Evolutionary conservation across 2,329 filamentous ascomycete genomes (phyloP).

Genomic region (Ascochyta clinopodiicola): DNA sequence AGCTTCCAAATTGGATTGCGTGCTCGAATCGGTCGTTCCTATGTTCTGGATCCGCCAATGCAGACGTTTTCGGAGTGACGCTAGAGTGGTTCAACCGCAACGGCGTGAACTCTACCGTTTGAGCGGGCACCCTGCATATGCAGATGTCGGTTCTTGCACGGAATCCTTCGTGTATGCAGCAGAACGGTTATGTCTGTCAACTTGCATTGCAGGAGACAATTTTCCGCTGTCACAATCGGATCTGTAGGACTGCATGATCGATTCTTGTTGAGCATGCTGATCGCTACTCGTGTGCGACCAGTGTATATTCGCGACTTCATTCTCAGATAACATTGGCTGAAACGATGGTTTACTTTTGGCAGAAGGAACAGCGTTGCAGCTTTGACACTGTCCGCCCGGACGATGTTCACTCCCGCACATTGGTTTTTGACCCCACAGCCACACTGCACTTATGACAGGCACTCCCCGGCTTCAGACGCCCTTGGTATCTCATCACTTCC

Average conservation of each 20-base stretch:
- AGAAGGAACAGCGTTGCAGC: slow-evolving; percentile 7
- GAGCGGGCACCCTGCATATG: background rate
- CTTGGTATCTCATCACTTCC: background rate
- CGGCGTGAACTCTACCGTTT: background rate
- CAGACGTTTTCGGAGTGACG: background rate
- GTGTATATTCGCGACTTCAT: background rate
- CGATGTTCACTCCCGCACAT: background rate
- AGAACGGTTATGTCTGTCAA: background rate
- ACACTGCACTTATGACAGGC: slow-evolving; percentile 28
- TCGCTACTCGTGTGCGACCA: background rate
- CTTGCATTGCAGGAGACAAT: background rate
- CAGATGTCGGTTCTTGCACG: background rate
- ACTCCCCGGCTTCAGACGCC: slow-evolving; percentile 18
- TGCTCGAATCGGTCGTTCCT: background rate
- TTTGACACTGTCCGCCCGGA: slow-evolving; percentile 1
- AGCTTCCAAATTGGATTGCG: too few species aligned
- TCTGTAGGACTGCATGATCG: slow-evolving; percentile 3
- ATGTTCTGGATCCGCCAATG: background rate
- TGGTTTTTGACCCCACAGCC: slow-evolving; percentile 9
- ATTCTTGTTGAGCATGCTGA: background rate
- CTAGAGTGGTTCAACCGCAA: slow-evolving; percentile 1
- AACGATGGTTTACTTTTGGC: slow-evolving; percentile 11
- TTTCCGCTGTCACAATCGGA: slow-evolving; percentile 8
- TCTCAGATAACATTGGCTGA: slow-evolving; percentile 4
- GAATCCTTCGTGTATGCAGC: background rate